phyloP scores from a whole-genome alignment of 2,329 filamentous ascomycete genomes.

The Arthrobotrys megalospora region DNA sequence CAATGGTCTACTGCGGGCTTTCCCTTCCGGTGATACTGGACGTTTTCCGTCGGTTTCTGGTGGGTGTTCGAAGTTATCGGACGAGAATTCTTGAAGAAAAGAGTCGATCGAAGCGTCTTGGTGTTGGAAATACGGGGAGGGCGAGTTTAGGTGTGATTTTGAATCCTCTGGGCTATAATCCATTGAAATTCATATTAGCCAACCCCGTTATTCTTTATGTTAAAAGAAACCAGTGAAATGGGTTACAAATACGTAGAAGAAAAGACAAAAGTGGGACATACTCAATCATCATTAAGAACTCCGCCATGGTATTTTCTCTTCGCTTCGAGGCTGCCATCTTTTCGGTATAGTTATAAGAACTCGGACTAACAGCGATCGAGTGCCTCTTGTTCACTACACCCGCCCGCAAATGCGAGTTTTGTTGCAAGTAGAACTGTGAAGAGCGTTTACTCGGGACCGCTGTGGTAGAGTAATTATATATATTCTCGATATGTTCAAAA shows the following conservation, averaged over 20 bases:
- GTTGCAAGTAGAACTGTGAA: slow-evolving; percentile 38
- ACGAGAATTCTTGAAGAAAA: slow-evolving; percentile 52
- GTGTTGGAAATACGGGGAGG: slow-evolving; percentile 42
- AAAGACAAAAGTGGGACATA: slow-evolving; percentile 17
- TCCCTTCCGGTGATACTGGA: slow-evolving; percentile 48
- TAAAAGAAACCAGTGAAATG: neutral
- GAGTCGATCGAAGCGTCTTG: slow-evolving; percentile 49
- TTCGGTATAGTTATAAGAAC: slow-evolving; percentile 19
- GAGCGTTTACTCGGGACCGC: neutral
- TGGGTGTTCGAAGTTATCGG: slow-evolving; percentile 24
- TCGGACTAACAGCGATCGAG: slow-evolving; percentile 39
- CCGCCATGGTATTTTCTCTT: slow-evolving; percentile 49
- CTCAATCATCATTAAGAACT: slow-evolving; percentile 53
- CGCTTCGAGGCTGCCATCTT: slow-evolving; percentile 55
- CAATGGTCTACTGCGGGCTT: slow-evolving; percentile 35
- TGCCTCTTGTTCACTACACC: slow-evolving; percentile 35
- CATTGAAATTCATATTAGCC: slow-evolving; percentile 20
- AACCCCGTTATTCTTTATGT: neutral
- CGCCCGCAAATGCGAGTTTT: slow-evolving; percentile 41
- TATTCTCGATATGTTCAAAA: slow-evolving; percentile 30
- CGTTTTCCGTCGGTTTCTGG: slow-evolving; percentile 45
- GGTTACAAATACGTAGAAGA: neutral
- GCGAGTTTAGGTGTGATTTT: slow-evolving; percentile 17
- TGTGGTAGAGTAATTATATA: slow-evolving; percentile 1
- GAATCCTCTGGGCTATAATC: slow-evolving; percentile 26